A percentile compares a stretch with the other conserved stretches of the same genome.
Evolutionary conservation across 805 yeast species (phyloP).

Genomic region (Candida manassasensis): DNA sequence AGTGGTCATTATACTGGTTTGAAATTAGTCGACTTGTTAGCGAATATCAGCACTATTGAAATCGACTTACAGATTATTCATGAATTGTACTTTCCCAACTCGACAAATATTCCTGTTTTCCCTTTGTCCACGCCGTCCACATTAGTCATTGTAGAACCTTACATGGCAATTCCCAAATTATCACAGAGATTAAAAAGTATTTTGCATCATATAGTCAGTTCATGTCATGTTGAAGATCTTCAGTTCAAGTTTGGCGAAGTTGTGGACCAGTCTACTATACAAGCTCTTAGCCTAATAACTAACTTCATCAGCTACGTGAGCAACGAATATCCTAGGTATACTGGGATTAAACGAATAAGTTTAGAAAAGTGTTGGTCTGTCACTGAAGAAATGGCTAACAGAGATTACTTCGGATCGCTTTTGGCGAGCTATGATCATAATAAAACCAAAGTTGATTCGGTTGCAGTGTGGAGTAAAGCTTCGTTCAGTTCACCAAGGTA

Average conservation of each 20-base stretch:
- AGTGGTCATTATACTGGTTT: constrained; percentile 5
- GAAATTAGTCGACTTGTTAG: constrained; percentile 2
- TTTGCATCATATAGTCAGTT: constrained; percentile 11
- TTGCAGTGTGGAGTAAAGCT: constrained; percentile 15
- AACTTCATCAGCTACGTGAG: constrained; percentile 15
- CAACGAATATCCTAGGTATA: background rate
- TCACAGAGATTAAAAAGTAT: constrained; percentile 9
- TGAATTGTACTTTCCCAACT: constrained; percentile 1
- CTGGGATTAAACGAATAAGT: constrained; percentile 6
- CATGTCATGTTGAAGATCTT: constrained; percentile 11
- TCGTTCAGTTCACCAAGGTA: constrained; percentile 19
- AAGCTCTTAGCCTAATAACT: constrained; percentile 17
- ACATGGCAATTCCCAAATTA: constrained; percentile 15
- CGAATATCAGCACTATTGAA: constrained; percentile 6
- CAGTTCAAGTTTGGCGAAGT: constrained; percentile 26
- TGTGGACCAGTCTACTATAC: constrained; percentile 20
- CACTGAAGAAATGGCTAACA: constrained; percentile 20
- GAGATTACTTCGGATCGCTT: constrained; percentile 12
- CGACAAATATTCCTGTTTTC: background rate
- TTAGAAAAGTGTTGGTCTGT: constrained; percentile 30
- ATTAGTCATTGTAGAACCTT: constrained; percentile 19
- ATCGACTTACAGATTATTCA: constrained; percentile 13
- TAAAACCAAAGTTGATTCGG: constrained; percentile 3
- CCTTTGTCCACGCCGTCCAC: background rate
- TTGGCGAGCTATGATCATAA: background rate